Evolutionary conservation across 352 stramenopile genomes (phyloP), one percentile per base, ranked within the genome.

Genomic region (Globisporangium paroecandrum): DNA sequence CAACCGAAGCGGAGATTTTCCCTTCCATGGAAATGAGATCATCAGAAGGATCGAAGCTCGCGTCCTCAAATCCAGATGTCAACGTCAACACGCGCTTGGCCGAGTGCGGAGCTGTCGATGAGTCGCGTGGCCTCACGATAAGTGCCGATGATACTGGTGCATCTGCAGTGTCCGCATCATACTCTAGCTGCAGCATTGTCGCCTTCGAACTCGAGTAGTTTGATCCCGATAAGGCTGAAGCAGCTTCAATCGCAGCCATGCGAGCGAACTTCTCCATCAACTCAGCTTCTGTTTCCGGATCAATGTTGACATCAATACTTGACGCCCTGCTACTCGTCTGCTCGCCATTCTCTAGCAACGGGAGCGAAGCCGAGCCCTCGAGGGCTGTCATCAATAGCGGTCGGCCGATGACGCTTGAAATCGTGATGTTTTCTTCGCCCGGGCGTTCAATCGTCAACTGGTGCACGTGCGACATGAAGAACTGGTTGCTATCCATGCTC

Each of bases 381-480:
- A 79, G 62, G 18, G 81, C 69, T 22, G 87, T 75, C 68, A 92
- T 78, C 64, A 93, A 72, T 24, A 93, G 62, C 1, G 81, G 73
- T 3, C 77, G 78, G 53, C 75, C 81, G 51, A 93, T 88, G n/a
- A 89, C 73, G 66, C 85, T 90, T 12, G 85, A 89, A 62, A 93
- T 93, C 4, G 80, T 89, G 32, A 93, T 90, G 56, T 79, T 78
- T n/a, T 89, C 80, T 55, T 89, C 74, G 38, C 82, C 85, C 25
- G 81, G 79, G 13, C 79, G 79, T 22, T 90, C 80, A 51, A 93
- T 90, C 9, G 78, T 87, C 32, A 93, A 73, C 65, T 83, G 79
- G 46, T 92, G 84, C 6, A 89, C 65, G 67, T 91, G 83, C 9
- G 81, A 80, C 7, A 81, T 78, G 58, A 90, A 83, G 46, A 89